phyloP scores from a whole-genome alignment of 2,329 filamentous ascomycete species.

The Curvularia sp. region DNA sequence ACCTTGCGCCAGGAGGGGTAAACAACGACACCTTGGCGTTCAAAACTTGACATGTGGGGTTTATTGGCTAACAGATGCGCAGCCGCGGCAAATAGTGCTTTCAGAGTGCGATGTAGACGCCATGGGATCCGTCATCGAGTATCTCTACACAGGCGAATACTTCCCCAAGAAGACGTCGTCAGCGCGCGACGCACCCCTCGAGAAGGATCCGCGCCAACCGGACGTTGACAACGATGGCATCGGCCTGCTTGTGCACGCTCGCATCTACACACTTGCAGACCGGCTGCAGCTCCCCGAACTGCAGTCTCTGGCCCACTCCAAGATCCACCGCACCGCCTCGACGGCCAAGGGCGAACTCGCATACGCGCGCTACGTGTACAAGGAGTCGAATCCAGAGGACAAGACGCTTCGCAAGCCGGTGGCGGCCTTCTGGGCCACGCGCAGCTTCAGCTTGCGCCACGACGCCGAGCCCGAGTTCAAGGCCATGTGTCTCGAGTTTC shows the following conservation, averaged over 20 bases:
- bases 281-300: slow-evolving; percentile 72
- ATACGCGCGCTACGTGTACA: slow-evolving; percentile 91
- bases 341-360: slow-evolving; percentile 89
- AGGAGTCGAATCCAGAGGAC: slow-evolving; percentile 74
- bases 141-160: slow-evolving; percentile 85
- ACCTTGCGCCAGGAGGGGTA: slow-evolving; percentile 69
- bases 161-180: slow-evolving; percentile 71
- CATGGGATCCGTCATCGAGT: slow-evolving; percentile 81
- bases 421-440: slow-evolving; percentile 87
- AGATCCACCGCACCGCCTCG: slow-evolving; percentile 90
- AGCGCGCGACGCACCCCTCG: slow-evolving; percentile 70
- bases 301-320: slow-evolving; percentile 79
- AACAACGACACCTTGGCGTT: too few species aligned
- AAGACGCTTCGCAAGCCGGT: slow-evolving; percentile 78
- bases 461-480: slow-evolving; percentile 89
- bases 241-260: slow-evolving; percentile 86
- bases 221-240: slow-evolving; percentile 77
- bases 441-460: slow-evolving; percentile 79
- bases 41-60: too few species aligned
- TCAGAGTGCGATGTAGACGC: slow-evolving; percentile 72
- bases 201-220: slow-evolving; percentile 71
- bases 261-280: slow-evolving; percentile 86
- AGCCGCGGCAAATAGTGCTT: slow-evolving; percentile 74
- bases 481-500: slow-evolving; percentile 83
- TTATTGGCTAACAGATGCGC: neutral